Evolutionary conservation across 345 rosid genomes (phyloP), one percentile per base, ranked within the genome.

Genomic region (Trapa bicornis): DNA sequence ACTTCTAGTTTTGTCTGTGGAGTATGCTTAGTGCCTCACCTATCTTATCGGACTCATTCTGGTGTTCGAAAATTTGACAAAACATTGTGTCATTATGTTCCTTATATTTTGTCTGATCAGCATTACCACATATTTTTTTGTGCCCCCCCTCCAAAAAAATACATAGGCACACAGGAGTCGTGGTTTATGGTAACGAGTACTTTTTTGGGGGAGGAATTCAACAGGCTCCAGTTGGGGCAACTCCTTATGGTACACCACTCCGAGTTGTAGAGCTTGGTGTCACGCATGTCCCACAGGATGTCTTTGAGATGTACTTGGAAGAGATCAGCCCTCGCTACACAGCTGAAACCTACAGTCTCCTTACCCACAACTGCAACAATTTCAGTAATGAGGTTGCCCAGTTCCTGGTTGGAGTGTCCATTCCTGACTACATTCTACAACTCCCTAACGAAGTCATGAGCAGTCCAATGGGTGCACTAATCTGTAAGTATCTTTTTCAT

Each of bases 201-300:
- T 94, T 68, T 69, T 89, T 94, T 71, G 96, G 97, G 33, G 91
- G 92, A 75, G 99, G 99, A 11, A 94, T 94, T 66, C 99, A 91
- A 35, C 83, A 81, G 53, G 57, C 77, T 7, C 71, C 81, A 37
- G 84, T 77, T 67, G 97, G 97, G 72, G 74, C 74, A 29, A 86
- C 99, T 45, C 96, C 84, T 0, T 91, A 94, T 68, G 99, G 99
- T 41, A 75, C 65, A 48, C 96, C 97, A 1, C 16, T 87, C 5
- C 86, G 85, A 62, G 89, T 80, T 0, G 70, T 91, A 10, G 91
- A 94, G 61, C 61, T 94, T 80, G 99, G 99, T 41, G 75, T 78
- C 45, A 80, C 99, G 41, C 89, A 89, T 70, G 89, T 94, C 13
- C 93, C 97, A 37, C 73, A 94, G 73, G 96, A 94, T 45, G 86